Evolutionary conservation across 2,329 filamentous ascomycete species (phyloP).

Genomic region (Leptosphaerulina australis): DNA sequence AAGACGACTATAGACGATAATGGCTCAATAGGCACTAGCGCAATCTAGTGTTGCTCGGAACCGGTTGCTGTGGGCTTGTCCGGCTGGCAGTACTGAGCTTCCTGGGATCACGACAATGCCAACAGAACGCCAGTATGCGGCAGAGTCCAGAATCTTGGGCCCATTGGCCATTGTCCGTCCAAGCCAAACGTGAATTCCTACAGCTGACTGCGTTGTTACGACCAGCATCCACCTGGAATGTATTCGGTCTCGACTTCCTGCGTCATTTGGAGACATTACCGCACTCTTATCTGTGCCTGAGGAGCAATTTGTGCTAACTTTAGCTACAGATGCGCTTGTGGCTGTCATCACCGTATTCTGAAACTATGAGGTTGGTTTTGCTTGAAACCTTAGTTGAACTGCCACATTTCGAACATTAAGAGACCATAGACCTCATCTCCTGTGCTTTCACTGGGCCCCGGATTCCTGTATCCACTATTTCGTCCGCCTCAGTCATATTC

Average conservation of each 20-base stretch:
- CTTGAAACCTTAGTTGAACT: neutral
- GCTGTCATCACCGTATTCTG: conserved; percentile 4
- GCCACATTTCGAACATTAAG: conserved; percentile 5
- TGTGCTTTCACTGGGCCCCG: neutral
- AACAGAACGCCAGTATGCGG: conserved; percentile 15
- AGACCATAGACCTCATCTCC: neutral
- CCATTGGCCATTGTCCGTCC: conserved; percentile 5
- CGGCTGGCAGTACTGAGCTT: conserved; percentile 1
- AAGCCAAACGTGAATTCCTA: conserved; percentile 2
- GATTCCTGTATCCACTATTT: conserved; percentile 7
- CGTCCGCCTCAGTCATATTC: conserved; percentile 8
- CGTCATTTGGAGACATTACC: neutral
- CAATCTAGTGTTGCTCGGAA: conserved; percentile 1
- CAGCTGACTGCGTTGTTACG: conserved; percentile 13
- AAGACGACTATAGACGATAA: conserved; percentile 9
- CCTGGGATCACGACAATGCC: neutral
- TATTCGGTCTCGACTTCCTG: conserved; percentile 8
- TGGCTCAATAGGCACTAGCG: conserved; percentile 2
- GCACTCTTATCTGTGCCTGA: conserved; percentile 10
- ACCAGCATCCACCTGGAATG: conserved; percentile 8
- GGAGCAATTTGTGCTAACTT: conserved; percentile 7
- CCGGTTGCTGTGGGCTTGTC: conserved; percentile 1
- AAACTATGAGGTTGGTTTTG: conserved; percentile 9
- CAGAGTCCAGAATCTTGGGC: conserved; percentile 12
- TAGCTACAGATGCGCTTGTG: conserved; percentile 11